A percentile compares a stretch with the other conserved stretches of the same genome.
These are phyloP conservation scores for Blastobotrys proliferans DNA, from an alignment of 1,139 yeast genomes.

Conservation along the genomic window DNA sequence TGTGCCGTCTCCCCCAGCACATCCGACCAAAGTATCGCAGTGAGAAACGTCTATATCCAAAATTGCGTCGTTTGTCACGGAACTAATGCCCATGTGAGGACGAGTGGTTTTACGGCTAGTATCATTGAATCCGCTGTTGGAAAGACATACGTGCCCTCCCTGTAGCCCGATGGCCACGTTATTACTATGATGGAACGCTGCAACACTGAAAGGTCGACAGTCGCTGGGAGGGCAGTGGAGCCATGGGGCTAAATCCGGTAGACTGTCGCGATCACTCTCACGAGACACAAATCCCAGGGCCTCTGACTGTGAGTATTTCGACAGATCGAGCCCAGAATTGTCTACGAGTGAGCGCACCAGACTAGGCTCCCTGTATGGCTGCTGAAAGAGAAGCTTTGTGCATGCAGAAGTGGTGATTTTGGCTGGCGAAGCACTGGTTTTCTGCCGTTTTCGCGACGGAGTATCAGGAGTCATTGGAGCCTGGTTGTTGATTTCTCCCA, in stretches of 20 bases:
- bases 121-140: background rate
- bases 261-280: background rate
- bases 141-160: slow-evolving; percentile 7
- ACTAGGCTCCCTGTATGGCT: background rate
- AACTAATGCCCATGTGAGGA: background rate
- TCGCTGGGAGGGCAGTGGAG: slow-evolving; percentile 1
- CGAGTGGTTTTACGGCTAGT: background rate
- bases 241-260: slow-evolving; percentile 1
- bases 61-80: slow-evolving; percentile 5
- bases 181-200: slow-evolving; percentile 1
- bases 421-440: background rate
- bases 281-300: slow-evolving; percentile 4
- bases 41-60: slow-evolving; percentile 4
- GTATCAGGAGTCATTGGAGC: slow-evolving; percentile 11
- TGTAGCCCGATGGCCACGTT: slow-evolving; percentile 8
- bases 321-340: no score
- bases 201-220: slow-evolving; percentile 7
- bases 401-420: background rate
- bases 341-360: background rate
- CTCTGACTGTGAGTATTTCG: slow-evolving; percentile 5
- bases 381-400: no score
- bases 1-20: background rate
- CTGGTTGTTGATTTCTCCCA: slow-evolving; percentile 7
- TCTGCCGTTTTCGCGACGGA: slow-evolving; percentile 8
- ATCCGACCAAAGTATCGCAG: background rate